Percentiles rank a stretch among this genome's conserved stretches.
These are phyloP conservation scores for Neofusicoccum kwambonambiense DNA, from an alignment of 2,329 filamentous ascomycete genomes.

Conservation along the genomic window DNA sequence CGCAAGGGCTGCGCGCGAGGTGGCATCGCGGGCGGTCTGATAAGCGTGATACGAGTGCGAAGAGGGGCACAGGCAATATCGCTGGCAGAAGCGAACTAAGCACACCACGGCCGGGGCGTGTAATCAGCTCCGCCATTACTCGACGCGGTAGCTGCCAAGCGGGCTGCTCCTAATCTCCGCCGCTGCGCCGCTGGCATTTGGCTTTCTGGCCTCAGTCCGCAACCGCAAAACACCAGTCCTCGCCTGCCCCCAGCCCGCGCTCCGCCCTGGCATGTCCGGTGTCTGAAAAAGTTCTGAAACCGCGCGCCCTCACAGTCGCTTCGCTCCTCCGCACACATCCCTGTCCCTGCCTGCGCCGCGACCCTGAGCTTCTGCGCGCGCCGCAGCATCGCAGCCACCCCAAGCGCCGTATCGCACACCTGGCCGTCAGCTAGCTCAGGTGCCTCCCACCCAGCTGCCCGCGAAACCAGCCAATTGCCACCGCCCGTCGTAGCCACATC, in stretches of 20 bases:
- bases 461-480: neutral
- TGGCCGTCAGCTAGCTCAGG: neutral
- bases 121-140: constrained; percentile 3
- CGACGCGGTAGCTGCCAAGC: constrained; percentile 4
- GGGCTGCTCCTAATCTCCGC: constrained; percentile 13
- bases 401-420: constrained; percentile 4
- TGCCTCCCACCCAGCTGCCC: neutral
- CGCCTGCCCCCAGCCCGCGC: constrained; percentile 20
- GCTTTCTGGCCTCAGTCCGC: neutral
- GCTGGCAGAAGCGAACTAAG: neutral
- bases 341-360: neutral
- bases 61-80: neutral
- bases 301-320: constrained; percentile 9
- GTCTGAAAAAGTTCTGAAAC: constrained; percentile 6
- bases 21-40: neutral
- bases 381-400: neutral
- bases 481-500: neutral
- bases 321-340: constrained; percentile 11
- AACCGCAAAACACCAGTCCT: too few relatives aligned
- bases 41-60: constrained; percentile 10
- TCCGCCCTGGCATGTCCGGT: constrained; percentile 17
- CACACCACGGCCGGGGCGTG: neutral
- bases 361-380: constrained; percentile 11
- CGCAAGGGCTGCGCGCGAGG: constrained; percentile 12
- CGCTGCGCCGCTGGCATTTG: neutral